A percentile compares a stretch with the other conserved stretches of the same genome.
phyloP scores from a whole-genome alignment of 768 basidiomycete genomes.

The Heimioporus sp. region DNA sequence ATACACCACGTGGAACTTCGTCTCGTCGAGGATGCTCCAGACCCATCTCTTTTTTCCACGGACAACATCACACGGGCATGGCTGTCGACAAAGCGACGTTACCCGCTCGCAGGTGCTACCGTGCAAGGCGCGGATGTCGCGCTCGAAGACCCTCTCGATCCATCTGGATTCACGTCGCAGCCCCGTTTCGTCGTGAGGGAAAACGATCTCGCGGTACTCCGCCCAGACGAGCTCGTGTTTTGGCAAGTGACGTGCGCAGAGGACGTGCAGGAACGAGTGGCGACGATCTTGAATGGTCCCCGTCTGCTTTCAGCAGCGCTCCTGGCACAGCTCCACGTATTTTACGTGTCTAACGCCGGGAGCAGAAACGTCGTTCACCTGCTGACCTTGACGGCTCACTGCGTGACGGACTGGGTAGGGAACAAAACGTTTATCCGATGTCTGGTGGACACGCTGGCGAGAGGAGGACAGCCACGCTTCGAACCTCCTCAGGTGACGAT shows the following conservation, averaged over 20 bases:
- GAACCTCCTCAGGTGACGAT: slow-evolving; percentile 19
- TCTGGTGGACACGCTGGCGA: slow-evolving; percentile 40
- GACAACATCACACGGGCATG: slow-evolving; percentile 42
- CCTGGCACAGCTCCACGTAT: slow-evolving; percentile 40
- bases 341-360: slow-evolving; percentile 34
- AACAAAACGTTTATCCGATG: slow-evolving; percentile 39
- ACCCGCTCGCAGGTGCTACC: slow-evolving; percentile 45
- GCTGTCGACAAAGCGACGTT: slow-evolving; percentile 42
- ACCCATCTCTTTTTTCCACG: slow-evolving; percentile 20
- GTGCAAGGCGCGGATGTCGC: slow-evolving; percentile 23
- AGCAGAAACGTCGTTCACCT: slow-evolving; percentile 36
- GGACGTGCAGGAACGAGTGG: slow-evolving; percentile 34
- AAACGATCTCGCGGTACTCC: slow-evolving; percentile 28
- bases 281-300: slow-evolving; percentile 32
- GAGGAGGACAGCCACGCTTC: not conserved
- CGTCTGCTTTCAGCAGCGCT: slow-evolving; percentile 38
- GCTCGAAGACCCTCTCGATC: too few species aligned
- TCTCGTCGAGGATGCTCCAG: slow-evolving; percentile 26
- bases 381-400: slow-evolving; percentile 43
- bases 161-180: slow-evolving; percentile 9
- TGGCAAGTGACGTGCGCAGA: slow-evolving; percentile 30
- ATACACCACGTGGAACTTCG: slow-evolving; percentile 28
- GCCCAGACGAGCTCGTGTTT: too few species aligned
- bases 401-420: slow-evolving; percentile 48
- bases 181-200: slow-evolving; percentile 40